Percentiles rank a stretch among this genome's conserved stretches.
Evolutionary conservation across 2,329 filamentous ascomycete genomes (phyloP).

Genomic region (Ceratocystiopsis sp.): DNA sequence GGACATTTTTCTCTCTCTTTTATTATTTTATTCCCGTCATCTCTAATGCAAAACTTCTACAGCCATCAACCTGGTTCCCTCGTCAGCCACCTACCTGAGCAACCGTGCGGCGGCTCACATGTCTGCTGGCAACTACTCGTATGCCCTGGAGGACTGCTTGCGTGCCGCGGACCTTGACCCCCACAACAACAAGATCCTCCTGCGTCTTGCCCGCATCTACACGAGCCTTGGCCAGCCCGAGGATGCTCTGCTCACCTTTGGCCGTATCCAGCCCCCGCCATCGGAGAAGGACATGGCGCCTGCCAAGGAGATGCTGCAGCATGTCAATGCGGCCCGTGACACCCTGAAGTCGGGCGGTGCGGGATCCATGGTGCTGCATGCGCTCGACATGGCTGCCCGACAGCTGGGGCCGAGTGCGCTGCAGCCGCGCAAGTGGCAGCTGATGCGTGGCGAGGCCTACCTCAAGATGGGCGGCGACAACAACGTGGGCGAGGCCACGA

Average conservation of each 20-base stretch:
- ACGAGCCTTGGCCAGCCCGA: constrained; percentile 72
- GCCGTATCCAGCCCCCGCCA: constrained; percentile 61
- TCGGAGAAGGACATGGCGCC: constrained; percentile 71
- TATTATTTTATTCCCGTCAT: background rate
- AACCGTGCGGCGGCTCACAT: constrained; percentile 94
- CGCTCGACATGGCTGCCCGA: constrained; percentile 77
- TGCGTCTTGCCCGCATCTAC: constrained; percentile 78
- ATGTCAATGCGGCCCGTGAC: constrained; percentile 65
- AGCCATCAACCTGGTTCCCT: constrained; percentile 80
- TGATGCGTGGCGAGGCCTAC: constrained; percentile 83
- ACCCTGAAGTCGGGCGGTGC: constrained; percentile 57
- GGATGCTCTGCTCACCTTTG: constrained; percentile 71
- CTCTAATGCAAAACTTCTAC: constrained; percentile 8
- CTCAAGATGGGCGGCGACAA: constrained; percentile 85
- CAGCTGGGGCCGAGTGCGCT: constrained; percentile 57
- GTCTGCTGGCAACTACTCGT: constrained; percentile 60
- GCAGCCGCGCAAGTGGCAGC: constrained; percentile 81
- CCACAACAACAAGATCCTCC: constrained; percentile 70
- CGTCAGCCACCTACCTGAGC: constrained; percentile 76
- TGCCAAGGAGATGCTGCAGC: constrained; percentile 71
- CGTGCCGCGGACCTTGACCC: constrained; percentile 70
- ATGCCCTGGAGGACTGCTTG: constrained; percentile 76
- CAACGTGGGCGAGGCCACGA: constrained; percentile 78
- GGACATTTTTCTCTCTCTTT: constrained; percentile 22
- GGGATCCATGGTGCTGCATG: constrained; percentile 83